Base-by-base conservation (phyloP, 2,329 filamentous ascomycete species). In the Pseudocercospora eumusae region DNA sequence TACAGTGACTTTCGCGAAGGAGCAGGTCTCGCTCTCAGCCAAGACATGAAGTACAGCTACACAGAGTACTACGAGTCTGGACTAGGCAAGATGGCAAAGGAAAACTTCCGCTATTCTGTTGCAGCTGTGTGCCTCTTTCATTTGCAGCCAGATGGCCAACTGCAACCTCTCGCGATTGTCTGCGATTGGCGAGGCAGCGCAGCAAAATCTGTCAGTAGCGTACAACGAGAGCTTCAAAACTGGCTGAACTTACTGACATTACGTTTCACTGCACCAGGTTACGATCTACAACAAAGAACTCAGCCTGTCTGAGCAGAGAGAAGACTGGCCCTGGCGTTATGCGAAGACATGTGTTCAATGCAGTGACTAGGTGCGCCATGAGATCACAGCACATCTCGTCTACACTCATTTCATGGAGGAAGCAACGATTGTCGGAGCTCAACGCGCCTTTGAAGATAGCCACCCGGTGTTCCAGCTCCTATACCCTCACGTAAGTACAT, bases 271-370 rank as follows among this genome's bases (percentile, higher is more conserved):
- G 36, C 36, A 7, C n/a, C 3, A 40, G 36, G 76, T 83, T 50
- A 78, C 77, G 45, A 77, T 83, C 60, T 83, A 82, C 76, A 84
- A 84, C 73, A 74, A 75, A 58, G 73, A 79, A 2, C 66, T 77
- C n/a, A 66, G 64, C 0, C 75, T 79, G 0, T 63, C 67, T 0
- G 66, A 70, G 20, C 77, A 82, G 63, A 75, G 74, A 56, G 68
- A 71, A 1, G 81, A 83, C 70, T 83, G 80, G 80, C 75, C 80
- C 0, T 83, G 82, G 81, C 72, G 82, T 49, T 83, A 82, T 66
- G 81, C 82, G 20, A 84, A 83, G 70, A 81, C 77, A 0, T 82
- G 79, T 52, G 77, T 76, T 1, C 81, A 82, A 61, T 74, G 76
- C 1, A 75, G 78, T 0, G 81, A 83, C 69, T 84, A 81, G 81